Percentiles rank a stretch among this genome's conserved stretches.
Conservation (phyloP, 1,284 basidiomycete species). For the Malassezia obtusa region DNA sequence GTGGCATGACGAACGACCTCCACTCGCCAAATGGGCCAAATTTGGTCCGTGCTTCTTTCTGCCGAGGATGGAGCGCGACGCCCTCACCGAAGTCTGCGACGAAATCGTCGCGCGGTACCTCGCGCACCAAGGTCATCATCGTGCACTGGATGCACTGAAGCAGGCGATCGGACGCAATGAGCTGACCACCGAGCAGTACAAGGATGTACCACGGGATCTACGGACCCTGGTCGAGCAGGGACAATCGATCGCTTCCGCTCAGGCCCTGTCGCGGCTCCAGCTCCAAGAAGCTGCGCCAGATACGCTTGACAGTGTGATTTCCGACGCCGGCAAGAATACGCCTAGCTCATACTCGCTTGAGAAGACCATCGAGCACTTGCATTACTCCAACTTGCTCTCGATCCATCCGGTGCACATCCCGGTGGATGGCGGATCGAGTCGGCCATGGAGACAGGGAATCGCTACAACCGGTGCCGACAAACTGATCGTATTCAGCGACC, state of each 20-base stretch:
- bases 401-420: conserved; percentile 17
- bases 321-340: no score
- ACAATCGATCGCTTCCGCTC: conserved; percentile 16
- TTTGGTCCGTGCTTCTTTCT: not conserved
- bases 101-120: conserved; percentile 26
- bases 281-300: conserved; percentile 13
- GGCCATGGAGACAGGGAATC: not conserved
- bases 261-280: conserved; percentile 16
- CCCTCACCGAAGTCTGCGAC: conserved; percentile 17
- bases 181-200: conserved; percentile 3
- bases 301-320: conserved; percentile 11
- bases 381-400: conserved; percentile 38
- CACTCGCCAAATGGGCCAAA: not conserved
- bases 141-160: conserved; percentile 18
- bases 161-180: not conserved
- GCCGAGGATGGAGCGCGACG: not conserved
- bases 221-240: conserved; percentile 24
- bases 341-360: conserved; percentile 17
- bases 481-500: conserved; percentile 28
- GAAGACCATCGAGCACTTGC: conserved; percentile 23
- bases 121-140: conserved; percentile 18
- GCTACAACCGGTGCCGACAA: conserved; percentile 35
- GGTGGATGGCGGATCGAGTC: not conserved
- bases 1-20: not conserved
- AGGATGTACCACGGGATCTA: conserved; percentile 15